These are phyloP conservation scores for Cryphonectria japonica DNA, from an alignment of 2,329 filamentous ascomycete genomes.

Conservation along the genomic window DNA sequence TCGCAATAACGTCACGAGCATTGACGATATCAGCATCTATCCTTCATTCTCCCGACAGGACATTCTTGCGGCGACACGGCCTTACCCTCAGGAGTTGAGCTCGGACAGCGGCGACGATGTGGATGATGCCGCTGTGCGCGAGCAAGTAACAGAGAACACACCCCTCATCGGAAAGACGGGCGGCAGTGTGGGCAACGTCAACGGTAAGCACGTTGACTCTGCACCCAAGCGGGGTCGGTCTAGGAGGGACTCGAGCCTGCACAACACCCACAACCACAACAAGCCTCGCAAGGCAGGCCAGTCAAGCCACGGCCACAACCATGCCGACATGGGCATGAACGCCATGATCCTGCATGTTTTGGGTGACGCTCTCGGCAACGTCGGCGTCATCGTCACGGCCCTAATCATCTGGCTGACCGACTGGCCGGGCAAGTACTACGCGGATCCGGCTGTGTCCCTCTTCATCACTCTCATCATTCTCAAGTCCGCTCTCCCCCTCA, in stretches of 20 bases:
- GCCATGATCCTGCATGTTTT: constrained; percentile 77
- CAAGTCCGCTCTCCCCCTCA: constrained; percentile 76
- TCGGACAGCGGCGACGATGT: constrained; percentile 26
- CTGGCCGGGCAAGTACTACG: constrained; percentile 81
- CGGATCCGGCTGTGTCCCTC: constrained; percentile 89
- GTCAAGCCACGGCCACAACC: constrained; percentile 73
- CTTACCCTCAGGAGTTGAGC: constrained; percentile 52
- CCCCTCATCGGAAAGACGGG: constrained; percentile 39
- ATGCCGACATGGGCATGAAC: constrained; percentile 94
- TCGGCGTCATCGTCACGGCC: constrained; percentile 82
- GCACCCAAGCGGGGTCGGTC: constrained; percentile 36
- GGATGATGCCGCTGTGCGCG: constrained; percentile 33
- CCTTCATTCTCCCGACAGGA: constrained; percentile 90
- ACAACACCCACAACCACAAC: constrained; percentile 79
- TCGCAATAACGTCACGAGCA: constrained; percentile 64
- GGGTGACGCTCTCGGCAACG: constrained; percentile 83
- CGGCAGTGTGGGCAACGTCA: constrained; percentile 35
- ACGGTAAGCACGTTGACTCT: constrained; percentile 36
- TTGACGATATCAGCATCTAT: constrained; percentile 80
- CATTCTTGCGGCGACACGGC: constrained; percentile 81
- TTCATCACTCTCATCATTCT: constrained; percentile 85
- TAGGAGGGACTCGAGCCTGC: constrained; percentile 58
- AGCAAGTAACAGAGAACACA: constrained; percentile 43
- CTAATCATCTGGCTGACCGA: constrained; percentile 90
- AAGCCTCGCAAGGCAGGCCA: constrained; percentile 67